These are phyloP conservation scores for Helotiales sp. DNA, from an alignment of 2,329 filamentous ascomycete species.

Conservation along the genomic window DNA sequence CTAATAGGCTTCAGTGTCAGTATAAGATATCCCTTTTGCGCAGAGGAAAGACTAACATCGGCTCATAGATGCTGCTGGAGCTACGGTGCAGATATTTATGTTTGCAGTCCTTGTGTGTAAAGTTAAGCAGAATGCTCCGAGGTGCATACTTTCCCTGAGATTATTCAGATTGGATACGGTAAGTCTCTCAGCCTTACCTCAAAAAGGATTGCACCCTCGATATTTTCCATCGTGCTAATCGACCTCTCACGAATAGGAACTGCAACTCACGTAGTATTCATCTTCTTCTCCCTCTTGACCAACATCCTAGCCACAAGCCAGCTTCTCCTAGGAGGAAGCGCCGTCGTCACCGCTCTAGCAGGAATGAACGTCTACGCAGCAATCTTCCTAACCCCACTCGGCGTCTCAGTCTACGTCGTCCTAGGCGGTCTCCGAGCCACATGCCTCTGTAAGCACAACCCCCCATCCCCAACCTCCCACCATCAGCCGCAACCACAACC, in stretches of 20 bases:
- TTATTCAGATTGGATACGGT: slow-evolving; percentile 41
- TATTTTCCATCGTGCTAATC: too few species aligned
- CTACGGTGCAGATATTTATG: not conserved
- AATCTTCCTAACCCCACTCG: slow-evolving; percentile 40
- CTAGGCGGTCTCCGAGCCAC: slow-evolving; percentile 41
- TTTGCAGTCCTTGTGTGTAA: not conserved
- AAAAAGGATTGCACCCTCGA: too few species aligned
- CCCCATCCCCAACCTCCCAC: not conserved
- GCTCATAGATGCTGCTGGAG: not conserved
- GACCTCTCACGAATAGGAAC: slow-evolving; percentile 5
- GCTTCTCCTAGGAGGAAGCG: not conserved
- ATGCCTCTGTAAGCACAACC: slow-evolving; percentile 24
- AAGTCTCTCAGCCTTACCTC: not conserved
- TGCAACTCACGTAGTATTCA: slow-evolving; percentile 39
- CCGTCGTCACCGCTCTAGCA: not conserved
- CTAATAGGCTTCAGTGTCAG: not conserved
- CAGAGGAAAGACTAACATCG: not conserved
- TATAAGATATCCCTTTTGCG: not conserved
- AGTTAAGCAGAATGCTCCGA: slow-evolving; percentile 29
- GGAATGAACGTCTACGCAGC: slow-evolving; percentile 44
- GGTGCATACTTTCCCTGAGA: slow-evolving; percentile 45
- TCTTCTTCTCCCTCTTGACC: slow-evolving; percentile 36
- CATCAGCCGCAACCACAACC: too few species aligned
- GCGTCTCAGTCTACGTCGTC: slow-evolving; percentile 41
- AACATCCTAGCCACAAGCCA: not conserved